Base-by-base conservation (phyloP, 306 rosid species). In the Cicer bijugum region DNA sequence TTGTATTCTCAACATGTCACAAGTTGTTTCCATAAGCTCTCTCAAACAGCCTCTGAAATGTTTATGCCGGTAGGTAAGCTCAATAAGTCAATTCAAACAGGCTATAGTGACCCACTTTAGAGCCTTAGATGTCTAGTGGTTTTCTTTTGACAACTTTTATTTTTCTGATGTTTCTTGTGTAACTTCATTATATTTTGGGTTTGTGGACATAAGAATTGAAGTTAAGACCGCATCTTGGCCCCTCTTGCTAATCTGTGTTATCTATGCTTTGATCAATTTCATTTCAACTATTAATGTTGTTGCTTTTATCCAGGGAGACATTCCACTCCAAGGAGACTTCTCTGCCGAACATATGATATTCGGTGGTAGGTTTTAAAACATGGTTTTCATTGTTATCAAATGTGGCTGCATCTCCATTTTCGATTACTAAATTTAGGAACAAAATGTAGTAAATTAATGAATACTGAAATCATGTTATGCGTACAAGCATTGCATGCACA, bases 341-440 rank as follows among this genome's bases (percentile, higher is more conserved):
- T 91, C 98, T 64, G 97, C 98, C 8, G 97, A 91, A 58, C 98
- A 94, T 89, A 94, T 94, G 97, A 94, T 94, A 62, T 94, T 89
- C 71, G 98, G 98, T 80, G 96, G 97, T 94, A 79, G 38, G 94
- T 84, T 71, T 66, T 57, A 15, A 2, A 66, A 63, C 56, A 2
- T 56, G 15, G 8, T 73, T 70, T 76, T 63, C 56, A 43, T 61
- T 76, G 61, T 67, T 72, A 60, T 71, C 7, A 75, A 78, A 66
- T 79, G 42, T 35, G 8, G 46, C 16, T 63, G 16, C 19, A 19
- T 65, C 60, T 60, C 47, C 20, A 57, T 67, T 77, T 53, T 48
- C 1, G 0, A 12, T 47, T 65, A 75, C 56, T 65, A 9, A 51
- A 45, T 55, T 40, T 56, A 7, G 15, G 46, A 39, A 11, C 16